Evolutionary conservation across 106 monocot species (phyloP), one percentile per base, ranked within the genome.

Genomic region (Dioscorea dumetorum): DNA sequence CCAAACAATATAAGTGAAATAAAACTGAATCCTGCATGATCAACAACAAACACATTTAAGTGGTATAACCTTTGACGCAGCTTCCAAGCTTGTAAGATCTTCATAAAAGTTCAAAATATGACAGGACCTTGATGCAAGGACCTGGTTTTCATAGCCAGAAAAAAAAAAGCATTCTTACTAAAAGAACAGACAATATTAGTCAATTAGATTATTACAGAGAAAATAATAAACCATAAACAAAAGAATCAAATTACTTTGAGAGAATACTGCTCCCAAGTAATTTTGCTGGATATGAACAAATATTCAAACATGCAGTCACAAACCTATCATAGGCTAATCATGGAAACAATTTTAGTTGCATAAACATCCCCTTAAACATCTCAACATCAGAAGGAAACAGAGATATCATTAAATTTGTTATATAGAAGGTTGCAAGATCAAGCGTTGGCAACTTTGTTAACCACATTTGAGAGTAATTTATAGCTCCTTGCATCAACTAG

Each of bases 81-180:
- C 62, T 81, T 92, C 97, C 69, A 97, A 79, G 66, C 82, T 92
- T 66, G 61, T 62, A 63, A 97, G 84, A 81, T 79, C 83, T 72
- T 69, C 82, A 60, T 97, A 76, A 67, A 97, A 97, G 75, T 92
- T 80, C 65, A 97, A 69, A 76, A 97, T 84, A 69, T 89, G 74
- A 51, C 92, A 68, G 62, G 92, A 89, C 61, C 72, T 86, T 68
- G 86, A 76, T 34, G 89, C 89, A 87, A 97, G 82, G 59, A 87
- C 92, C 97, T 97, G 82, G 73, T 57, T 54, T 61, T 24, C 57
- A 69, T 71, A 21, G 57, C 4, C 70, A 67, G 1, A 41, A 33
- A 57, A 74, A 67, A 2, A 52, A 33, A 57, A 35, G 13, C 28
- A 28, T 28, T 57, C 11, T 12, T 20, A 72, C 23, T 49, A 62